Base-by-base conservation (phyloP, 768 basidiomycete species). In the Agaricus sinodeliciosus region DNA sequence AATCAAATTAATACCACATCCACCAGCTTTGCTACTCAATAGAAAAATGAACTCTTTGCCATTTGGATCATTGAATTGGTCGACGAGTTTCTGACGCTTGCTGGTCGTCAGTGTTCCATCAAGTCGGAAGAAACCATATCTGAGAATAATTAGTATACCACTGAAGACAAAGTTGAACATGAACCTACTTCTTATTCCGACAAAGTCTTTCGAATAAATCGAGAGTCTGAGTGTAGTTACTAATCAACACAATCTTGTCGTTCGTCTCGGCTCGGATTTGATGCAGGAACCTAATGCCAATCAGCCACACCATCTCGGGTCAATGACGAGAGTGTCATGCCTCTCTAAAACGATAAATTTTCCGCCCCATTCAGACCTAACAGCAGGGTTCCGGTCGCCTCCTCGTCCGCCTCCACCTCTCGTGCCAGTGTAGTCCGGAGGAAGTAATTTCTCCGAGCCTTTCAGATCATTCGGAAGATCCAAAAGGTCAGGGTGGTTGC, bases 201-300 rank as follows among this genome's bases (percentile, higher is more conserved):
- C 91, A 89, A 46, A 95, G 67, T 63, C 86, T 91, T 71, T 94
- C 93, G 59, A 97, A 95, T 9, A 95, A 69, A 65, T 96, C 94
- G 2, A 97, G 76, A 0, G 94, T 97, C 67, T 94, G 92, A 4
- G 94, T 97, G 63, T 94, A 94, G 66, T 97, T 97, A 64, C 92
- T 94, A 64, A 97, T 96, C 40, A 97, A 72, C 13, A 97, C 94
- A 54, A 96, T 95, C 73, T 97, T 97, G 73, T 97, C 94, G 51
- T 77, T 87, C 13, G 90, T 94, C 54, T 85, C 78, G 9, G 81
- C 84, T 51, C 78, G 79, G 41, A 97, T 84, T 26, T 85, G 86
- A 62, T 91, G 85, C 39, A 96, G 69, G 67, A 96, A 94, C 62
- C 93, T 94, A 54, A 12, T 22, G 19, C 0, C 8, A 22, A 43